Base-by-base conservation (phyloP, 345 rosid species). In the Camelina sativa region DNA sequence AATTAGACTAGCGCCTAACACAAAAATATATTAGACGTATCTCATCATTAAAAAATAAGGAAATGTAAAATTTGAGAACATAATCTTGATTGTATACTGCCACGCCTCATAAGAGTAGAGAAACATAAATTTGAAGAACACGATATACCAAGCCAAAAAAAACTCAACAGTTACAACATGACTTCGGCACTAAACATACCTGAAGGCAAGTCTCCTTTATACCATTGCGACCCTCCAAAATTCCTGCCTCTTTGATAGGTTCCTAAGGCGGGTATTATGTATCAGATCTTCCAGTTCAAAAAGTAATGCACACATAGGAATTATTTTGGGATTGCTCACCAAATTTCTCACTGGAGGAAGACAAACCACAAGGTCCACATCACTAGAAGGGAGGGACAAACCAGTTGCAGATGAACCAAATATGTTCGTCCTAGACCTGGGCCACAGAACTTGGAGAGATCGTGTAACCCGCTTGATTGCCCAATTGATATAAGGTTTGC, bases 161-260 rank as follows among this genome's bases (percentile, higher is more conserved):
- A 32, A 57, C 15, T 54, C 7, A 47, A 58, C 7, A 52, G 30
- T 23, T 46, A 67, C 61, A 62, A 60, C 30, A 59, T 73, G 47
- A 69, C 60, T 38, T 55, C 56, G 65, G 9, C 60, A 71, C 48
- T 62, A 20, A 80, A 62, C 68, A 58, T 86, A 91, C 98, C 98
- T 94, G 97, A 80, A 94, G 97, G 81, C 96, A 94, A 62, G 98
- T 94, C 85, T 94, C 98, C 79, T 94, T 94, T 77, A 94, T 94
- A 65, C 98, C 98, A 85, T 94, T 94, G 71, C 98, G 98, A 72
- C 98, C 98, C 82, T 94, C 98, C 88, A 94, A 85, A 76, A 94
- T 94, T 69, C 98, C 96, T 78, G 97, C 98, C 86, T 94, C 98
- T 86, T 94, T 94, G 59, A 94, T 94, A 58, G 98, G 98, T 85